Base-by-base conservation (phyloP, 225 moss, liverwort and hornwort species). In the Thuidium tamariscinum region DNA sequence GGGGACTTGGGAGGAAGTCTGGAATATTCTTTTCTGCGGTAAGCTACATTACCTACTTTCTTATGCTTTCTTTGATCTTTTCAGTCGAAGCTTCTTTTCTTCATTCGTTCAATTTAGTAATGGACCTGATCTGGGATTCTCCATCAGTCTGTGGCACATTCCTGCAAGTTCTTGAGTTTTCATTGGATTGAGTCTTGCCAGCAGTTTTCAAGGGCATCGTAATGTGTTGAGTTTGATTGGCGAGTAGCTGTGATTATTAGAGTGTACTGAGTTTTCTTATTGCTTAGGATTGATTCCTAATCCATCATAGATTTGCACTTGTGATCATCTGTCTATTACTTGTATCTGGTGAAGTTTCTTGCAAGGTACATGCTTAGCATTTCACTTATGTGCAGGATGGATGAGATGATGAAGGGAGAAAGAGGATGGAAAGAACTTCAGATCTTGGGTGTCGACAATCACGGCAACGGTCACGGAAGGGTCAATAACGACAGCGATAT, bases 341-440 rank as follows among this genome's bases (percentile, higher is more conserved):
- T 82, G 16, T 82, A n/a, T 48, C 36, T 69, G 76, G 60, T 69
- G 51, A 82, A 68, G 69, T 86, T 77, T 71, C 46, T 86, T 36
- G 77, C 63, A 63, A 69, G 51, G 71, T 86, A 61, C 63, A 51
- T 84, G 71, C 79, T 42, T 59, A 61, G 56, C 77, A 80, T 83
- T 73, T 55, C 55, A 77, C 81, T 64, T 64, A 27, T 84, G 46
- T 81, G 72, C 84, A 93, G 93, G 79, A 93, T 93, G 93, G 93
- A 93, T 89, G 93, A 92, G 89, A 93, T 93, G 93, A 93, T 93
- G 93, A 90, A 90, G 73, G 93, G 93, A 69, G 90, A 88, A 82
- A 92, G 13, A 85, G 92, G 93, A 70, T 92, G 85, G 86, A 88
- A 80, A 88, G 93, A 93, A 76, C 86, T 93, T 83, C 75, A 92